Conservation (phyloP, 305 asterid genomes). For the Petunia hybrid region DNA sequence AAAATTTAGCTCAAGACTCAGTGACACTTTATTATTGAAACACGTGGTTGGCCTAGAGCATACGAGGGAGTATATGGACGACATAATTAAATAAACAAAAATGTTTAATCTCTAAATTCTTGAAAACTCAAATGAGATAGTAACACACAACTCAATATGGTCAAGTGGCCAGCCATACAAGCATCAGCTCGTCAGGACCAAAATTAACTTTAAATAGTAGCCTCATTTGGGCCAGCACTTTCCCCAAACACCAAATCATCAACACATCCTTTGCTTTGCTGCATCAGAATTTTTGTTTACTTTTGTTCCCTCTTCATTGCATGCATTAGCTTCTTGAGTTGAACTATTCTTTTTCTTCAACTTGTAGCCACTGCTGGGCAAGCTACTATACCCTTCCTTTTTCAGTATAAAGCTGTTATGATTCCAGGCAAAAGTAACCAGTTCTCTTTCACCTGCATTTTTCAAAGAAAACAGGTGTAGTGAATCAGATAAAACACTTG, state of each 20-base stretch:
- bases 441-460: conserved; percentile 73
- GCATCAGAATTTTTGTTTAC: conserved; percentile 38
- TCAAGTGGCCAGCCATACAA: background rate
- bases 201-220: background rate
- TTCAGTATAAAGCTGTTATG: conserved; percentile 57
- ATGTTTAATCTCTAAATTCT: too few relatives aligned
- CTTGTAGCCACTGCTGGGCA: conserved; percentile 40
- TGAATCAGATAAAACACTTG: background rate
- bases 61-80: too few relatives aligned
- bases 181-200: background rate
- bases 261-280: conserved; percentile 48
- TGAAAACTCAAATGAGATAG: too few relatives aligned
- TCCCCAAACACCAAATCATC: background rate
- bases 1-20: too few relatives aligned
- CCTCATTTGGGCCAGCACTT: background rate
- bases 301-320: conserved; percentile 40
- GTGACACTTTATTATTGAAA: too few relatives aligned
- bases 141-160: background rate
- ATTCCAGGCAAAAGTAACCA: conserved; percentile 73
- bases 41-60: too few relatives aligned
- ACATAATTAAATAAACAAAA: too few relatives aligned
- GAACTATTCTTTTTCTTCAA: conserved; percentile 40
- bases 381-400: conserved; percentile 61
- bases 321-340: conserved; percentile 35
- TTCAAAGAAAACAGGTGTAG: conserved; percentile 28